Evolutionary conservation across 202 grass and related monocot species (phyloP), one percentile per base, ranked within the genome.

Genomic region (Schoenoplectus tabernaemontani): DNA sequence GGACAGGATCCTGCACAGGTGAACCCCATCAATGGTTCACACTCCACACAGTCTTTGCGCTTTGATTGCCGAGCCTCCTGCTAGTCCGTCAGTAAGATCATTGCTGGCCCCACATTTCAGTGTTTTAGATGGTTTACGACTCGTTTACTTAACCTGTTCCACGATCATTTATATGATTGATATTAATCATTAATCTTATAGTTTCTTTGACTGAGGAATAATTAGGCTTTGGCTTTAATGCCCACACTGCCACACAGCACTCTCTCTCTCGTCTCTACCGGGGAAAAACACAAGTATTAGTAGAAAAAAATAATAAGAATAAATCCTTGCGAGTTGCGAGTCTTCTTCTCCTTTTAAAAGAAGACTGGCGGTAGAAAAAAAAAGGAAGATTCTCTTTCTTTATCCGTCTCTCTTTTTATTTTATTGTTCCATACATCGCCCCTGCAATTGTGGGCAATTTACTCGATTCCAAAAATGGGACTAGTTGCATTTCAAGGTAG

Each of bases 181-280:
- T 28, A 2, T 43, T 24, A 41, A 62, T 61, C 5, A 83, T 78
- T 78, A 84, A 77, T 78, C 22, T 57, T 19, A 75, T 38, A 54
- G 37, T 76, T 77, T 77, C 56, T 59, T 64, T 41, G 54, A 60
- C 78, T 46, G 57, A 19, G 22, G 69, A 77, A 82, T 82, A 68
- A 86, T 82, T 86, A 82, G 51, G 59, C 84, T 67, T 48, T 47
- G 59, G 78, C 84, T 86, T 86, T 82, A 59, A 82, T 58, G 77
- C 74, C 78, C 75, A 11, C 17, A 19, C 51, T 39, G 4, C 10
- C 23, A 11, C 57, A 62, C 28, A 16, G 13, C 38, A 69, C 42
- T 56, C 66, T 80, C 84, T 20, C 57, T 32, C 67, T 74, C 54
- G 33, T 69, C 50, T 57, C 16, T 34, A 23, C 67, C 30, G 78